Percentiles rank a stretch among this genome's conserved stretches.
Conservation (phyloP, 108 stramenopile genomes). For the Cyclotella cryptica region DNA sequence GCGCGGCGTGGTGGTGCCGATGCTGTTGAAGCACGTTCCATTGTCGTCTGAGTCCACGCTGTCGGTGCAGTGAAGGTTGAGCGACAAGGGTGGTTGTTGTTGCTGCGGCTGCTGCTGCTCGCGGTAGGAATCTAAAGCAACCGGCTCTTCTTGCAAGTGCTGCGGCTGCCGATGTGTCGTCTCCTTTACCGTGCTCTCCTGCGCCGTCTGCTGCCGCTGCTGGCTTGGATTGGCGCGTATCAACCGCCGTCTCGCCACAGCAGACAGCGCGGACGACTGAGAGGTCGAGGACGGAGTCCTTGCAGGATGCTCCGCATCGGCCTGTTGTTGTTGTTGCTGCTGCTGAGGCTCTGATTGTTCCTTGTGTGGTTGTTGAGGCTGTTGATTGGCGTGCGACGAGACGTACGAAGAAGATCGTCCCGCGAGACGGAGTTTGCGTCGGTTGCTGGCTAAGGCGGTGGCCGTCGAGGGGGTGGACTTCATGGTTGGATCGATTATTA, state of each 20-base stretch:
- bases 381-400: neutral
- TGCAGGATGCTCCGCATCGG: neutral
- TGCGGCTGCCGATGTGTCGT: slow-evolving; percentile 3
- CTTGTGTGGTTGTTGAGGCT: neutral
- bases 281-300: neutral
- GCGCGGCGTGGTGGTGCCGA: slow-evolving; percentile 45
- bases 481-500: slow-evolving; percentile 6
- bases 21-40: slow-evolving; percentile 51
- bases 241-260: slow-evolving; percentile 8
- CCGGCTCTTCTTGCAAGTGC: slow-evolving; percentile 10
- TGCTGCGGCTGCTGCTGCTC: slow-evolving; percentile 7
- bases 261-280: neutral
- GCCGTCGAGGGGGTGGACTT: slow-evolving; percentile 29
- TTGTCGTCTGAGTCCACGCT: slow-evolving; percentile 44
- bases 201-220: neutral
- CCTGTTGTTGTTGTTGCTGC: neutral
- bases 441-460: slow-evolving; percentile 41
- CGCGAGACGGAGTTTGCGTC: slow-evolving; percentile 39
- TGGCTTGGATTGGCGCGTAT: slow-evolving; percentile 1
- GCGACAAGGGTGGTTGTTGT: slow-evolving; percentile 1
- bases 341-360: neutral
- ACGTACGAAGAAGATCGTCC: slow-evolving; percentile 3
- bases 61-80: slow-evolving; percentile 11
- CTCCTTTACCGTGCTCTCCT: neutral
- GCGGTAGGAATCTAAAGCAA: neutral